These are phyloP conservation scores for Phyllostachys edulis DNA, from an alignment of 176 grass and related monocot genomes.

Conservation along the genomic window DNA sequence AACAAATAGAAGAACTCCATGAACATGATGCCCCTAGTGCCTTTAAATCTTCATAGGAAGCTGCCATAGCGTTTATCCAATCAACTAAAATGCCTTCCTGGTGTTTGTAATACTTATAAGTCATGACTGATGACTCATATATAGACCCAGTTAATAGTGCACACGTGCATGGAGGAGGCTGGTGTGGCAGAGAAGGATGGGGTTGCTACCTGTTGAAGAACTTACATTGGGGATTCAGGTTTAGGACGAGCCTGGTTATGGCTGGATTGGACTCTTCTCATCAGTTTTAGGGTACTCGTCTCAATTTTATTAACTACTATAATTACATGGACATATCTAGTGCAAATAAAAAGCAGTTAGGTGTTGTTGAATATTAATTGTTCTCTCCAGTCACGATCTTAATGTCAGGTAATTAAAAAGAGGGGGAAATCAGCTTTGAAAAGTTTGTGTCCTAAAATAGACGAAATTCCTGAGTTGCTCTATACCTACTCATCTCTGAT, in stretches of 20 bases:
- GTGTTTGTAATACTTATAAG: background rate
- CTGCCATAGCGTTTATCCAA: background rate
- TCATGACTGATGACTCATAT: background rate
- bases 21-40: background rate
- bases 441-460: background rate
- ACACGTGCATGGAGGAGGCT: background rate
- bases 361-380: background rate
- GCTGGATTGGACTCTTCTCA: conserved; percentile 4
- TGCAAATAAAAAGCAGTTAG: background rate
- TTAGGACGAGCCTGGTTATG: background rate
- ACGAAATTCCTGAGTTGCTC: background rate
- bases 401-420: background rate
- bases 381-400: background rate
- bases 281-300: background rate
- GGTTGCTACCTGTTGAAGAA: background rate
- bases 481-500: background rate
- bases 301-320: conserved; percentile 12
- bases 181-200: background rate
- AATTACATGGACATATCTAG: conserved; percentile 1
- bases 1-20: background rate
- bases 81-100: background rate
- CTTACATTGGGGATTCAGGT: background rate
- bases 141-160: background rate
- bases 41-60: background rate
- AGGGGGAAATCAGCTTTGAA: background rate